phyloP scores from a whole-genome alignment of 768 basidiomycete genomes.

The Porpolomopsis calyptriformis region DNA sequence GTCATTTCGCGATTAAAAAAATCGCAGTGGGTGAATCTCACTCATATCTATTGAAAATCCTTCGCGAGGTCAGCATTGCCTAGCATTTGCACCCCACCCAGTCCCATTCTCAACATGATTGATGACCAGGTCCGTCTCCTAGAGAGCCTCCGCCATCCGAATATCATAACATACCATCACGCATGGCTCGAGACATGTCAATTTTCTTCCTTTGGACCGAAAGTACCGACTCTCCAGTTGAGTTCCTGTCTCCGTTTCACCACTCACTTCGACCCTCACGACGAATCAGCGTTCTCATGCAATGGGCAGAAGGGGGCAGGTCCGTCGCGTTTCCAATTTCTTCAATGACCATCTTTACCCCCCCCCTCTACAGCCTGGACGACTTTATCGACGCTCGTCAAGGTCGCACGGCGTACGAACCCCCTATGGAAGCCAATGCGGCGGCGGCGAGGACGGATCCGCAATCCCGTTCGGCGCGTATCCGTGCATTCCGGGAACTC shows the following conservation, averaged over 20 bases:
- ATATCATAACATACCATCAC: constrained; percentile 93
- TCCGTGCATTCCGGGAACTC: constrained; percentile 63
- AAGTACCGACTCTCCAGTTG: constrained; percentile 51
- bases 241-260: not conserved
- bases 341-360: not conserved
- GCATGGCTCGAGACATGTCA: constrained; percentile 83
- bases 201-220: constrained; percentile 83
- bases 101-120: not conserved
- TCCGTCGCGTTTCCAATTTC: constrained; percentile 14
- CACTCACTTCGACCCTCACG: not conserved
- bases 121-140: constrained; percentile 62
- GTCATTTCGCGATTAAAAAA: constrained; percentile 92
- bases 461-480: constrained; percentile 58
- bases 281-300: constrained; percentile 77
- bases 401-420: constrained; percentile 46
- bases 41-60: constrained; percentile 69
- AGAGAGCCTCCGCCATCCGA: constrained; percentile 79
- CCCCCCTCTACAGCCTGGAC: constrained; percentile 43
- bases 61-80: constrained; percentile 64
- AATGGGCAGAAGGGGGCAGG: constrained; percentile 87
- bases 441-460: too few relatives aligned
- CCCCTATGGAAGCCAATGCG: constrained; percentile 29
- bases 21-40: constrained; percentile 91
- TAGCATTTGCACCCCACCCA: constrained; percentile 7
- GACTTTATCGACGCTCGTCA: constrained; percentile 77